Percentiles rank a stretch among this genome's conserved stretches.
These are phyloP conservation scores for Ambrosia artemisiifolia DNA, from an alignment of 129 eudicot genomes.

Conservation along the genomic window DNA sequence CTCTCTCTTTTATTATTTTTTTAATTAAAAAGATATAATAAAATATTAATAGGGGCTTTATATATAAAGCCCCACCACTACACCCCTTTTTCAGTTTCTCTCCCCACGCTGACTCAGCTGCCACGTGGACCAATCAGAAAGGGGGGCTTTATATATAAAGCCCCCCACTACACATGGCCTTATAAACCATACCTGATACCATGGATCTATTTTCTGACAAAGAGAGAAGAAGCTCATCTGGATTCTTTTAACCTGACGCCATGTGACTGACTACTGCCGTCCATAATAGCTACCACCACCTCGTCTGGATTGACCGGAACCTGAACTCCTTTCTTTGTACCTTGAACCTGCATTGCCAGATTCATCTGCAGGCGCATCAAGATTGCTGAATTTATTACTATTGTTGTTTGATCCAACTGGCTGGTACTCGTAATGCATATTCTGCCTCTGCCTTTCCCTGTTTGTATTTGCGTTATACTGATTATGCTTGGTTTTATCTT, in stretches of 20 bases:
- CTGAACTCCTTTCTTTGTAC: slow-evolving; percentile 43
- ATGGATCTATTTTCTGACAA: slow-evolving; percentile 16
- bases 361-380: slow-evolving; percentile 41
- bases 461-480: slow-evolving; percentile 11
- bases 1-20: too few relatives aligned
- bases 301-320: slow-evolving; percentile 56
- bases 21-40: too few relatives aligned
- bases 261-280: slow-evolving; percentile 44
- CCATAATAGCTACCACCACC: slow-evolving; percentile 67
- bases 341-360: slow-evolving; percentile 25
- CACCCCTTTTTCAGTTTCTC: too few relatives aligned
- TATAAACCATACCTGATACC: slow-evolving; percentile 26
- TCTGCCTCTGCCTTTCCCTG: slow-evolving; percentile 64
- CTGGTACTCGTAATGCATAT: slow-evolving; percentile 79
- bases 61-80: too few relatives aligned
- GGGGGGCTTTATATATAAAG: too few relatives aligned
- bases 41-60: too few relatives aligned
- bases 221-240: slow-evolving; percentile 14
- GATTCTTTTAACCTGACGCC: slow-evolving; percentile 26
- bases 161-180: too few relatives aligned
- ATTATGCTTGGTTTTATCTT: slow-evolving; percentile 45
- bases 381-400: slow-evolving; percentile 30
- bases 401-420: slow-evolving; percentile 66
- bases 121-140: too few relatives aligned
- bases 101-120: too few relatives aligned